Conservation (phyloP, 1,284 basidiomycete genomes). For the Ustilago shanxiensis region DNA sequence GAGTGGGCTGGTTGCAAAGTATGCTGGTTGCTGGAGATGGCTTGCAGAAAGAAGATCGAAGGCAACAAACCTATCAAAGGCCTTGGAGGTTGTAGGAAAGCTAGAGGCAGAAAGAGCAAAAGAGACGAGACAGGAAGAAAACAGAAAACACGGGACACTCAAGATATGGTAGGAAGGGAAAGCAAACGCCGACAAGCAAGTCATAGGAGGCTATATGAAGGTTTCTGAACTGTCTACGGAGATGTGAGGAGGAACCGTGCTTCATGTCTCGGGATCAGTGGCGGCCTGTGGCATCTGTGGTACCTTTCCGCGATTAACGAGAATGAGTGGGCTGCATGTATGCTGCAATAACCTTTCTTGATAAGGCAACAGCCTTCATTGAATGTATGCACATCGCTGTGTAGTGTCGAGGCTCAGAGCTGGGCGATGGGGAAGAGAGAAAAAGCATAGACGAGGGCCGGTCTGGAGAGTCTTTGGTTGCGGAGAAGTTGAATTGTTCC, state of each 20-base stretch:
- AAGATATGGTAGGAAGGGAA: not conserved
- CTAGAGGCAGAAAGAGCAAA: not conserved
- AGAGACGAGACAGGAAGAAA: not conserved
- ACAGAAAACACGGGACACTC: not conserved
- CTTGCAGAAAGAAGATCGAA: not conserved
- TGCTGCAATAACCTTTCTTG: not conserved
- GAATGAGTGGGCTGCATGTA: not conserved
- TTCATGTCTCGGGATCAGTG: not conserved
- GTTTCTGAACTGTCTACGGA: not conserved
- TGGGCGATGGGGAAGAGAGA: not conserved
- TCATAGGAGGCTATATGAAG: not conserved
- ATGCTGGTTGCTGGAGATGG: conserved; percentile 4
- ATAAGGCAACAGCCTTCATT: not conserved
- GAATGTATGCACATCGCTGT: not conserved
- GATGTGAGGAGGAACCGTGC: not conserved
- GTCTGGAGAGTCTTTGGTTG: not conserved
- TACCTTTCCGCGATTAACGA: not conserved
- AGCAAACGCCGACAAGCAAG: not conserved
- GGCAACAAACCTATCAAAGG: conserved; percentile 28
- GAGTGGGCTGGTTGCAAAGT: not conserved
- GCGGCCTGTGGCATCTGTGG: not conserved
- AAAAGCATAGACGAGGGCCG: not conserved
- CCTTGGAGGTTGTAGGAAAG: not conserved
- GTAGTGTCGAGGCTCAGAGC: not conserved
- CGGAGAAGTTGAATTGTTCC: conserved; percentile 19